Percentiles rank a stretch among this genome's conserved stretches.
phyloP scores from a whole-genome alignment of 768 basidiomycete species.

The Lactifluus subvellereus region DNA sequence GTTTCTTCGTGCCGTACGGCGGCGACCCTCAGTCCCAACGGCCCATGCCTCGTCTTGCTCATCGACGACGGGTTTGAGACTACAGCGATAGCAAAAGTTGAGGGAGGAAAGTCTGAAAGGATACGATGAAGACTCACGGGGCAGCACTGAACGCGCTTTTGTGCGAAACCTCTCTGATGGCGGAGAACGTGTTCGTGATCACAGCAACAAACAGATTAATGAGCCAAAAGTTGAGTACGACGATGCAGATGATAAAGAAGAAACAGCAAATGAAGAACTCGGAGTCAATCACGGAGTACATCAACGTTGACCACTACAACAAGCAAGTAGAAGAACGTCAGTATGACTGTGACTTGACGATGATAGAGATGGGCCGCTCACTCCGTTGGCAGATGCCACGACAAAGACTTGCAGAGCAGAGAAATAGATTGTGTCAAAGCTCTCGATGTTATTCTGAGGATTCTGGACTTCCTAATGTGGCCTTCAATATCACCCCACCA shows the following conservation, averaged over 20 bases:
- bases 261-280: conserved; percentile 86
- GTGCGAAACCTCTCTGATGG: conserved; percentile 79
- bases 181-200: conserved; percentile 89
- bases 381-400: conserved; percentile 72
- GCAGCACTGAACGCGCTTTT: conserved; percentile 90
- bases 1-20: conserved; percentile 41
- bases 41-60: conserved; percentile 64
- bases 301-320: conserved; percentile 64
- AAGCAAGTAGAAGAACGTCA: neutral
- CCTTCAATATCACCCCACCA: neutral
- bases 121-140: conserved; percentile 41
- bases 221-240: conserved; percentile 91
- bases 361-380: conserved; percentile 34
- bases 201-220: conserved; percentile 93
- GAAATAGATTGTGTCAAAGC: conserved; percentile 85
- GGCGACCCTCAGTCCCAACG: conserved; percentile 34
- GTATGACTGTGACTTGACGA: conserved; percentile 5
- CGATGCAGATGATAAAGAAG: conserved; percentile 78
- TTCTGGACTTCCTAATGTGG: conserved; percentile 53
- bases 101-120: neutral
- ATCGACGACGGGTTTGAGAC: conserved; percentile 40
- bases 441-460: conserved; percentile 58
- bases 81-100: conserved; percentile 21
- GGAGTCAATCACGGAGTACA: conserved; percentile 86
- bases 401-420: conserved; percentile 80